Evolutionary conservation across 192 early-diverging fungal species (phyloP).

Genomic region (Backusella macrospora): DNA sequence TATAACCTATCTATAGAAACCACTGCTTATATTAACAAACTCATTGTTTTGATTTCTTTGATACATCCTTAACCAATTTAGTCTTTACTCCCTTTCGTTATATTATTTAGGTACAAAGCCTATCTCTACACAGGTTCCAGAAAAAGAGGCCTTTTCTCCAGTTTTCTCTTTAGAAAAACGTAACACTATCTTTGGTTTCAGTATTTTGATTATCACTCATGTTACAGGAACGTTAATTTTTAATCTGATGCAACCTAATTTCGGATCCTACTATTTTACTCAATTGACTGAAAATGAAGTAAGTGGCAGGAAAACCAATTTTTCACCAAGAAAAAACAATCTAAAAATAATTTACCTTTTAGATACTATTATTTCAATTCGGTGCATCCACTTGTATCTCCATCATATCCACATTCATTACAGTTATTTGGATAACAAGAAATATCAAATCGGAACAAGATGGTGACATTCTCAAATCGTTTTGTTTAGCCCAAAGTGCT

Average conservation of each 20-base stretch:
- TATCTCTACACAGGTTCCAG: background rate
- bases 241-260: conserved; percentile 34
- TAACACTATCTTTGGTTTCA: conserved; percentile 34
- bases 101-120: conserved; percentile 32
- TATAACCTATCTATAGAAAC: conserved; percentile 20
- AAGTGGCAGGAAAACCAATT: background rate
- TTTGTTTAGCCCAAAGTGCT: conserved; percentile 56
- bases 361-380: conserved; percentile 14
- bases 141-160: background rate
- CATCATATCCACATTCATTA: conserved; percentile 26
- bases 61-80: conserved; percentile 28
- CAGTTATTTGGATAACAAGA: conserved; percentile 33
- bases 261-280: conserved; percentile 28
- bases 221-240: conserved; percentile 40
- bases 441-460: conserved; percentile 48
- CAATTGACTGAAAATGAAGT: background rate
- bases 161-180: conserved; percentile 36
- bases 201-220: conserved; percentile 34
- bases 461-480: conserved; percentile 59
- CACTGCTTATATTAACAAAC: conserved; percentile 41
- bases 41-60: conserved; percentile 34
- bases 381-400: conserved; percentile 35
- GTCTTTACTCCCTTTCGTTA: conserved; percentile 51
- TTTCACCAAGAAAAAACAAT: background rate
- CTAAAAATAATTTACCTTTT: background rate